Evolutionary conservation across 257 asterid genomes (phyloP), one percentile per base, ranked within the genome.

Genomic region (Marsdenia floribunda): DNA sequence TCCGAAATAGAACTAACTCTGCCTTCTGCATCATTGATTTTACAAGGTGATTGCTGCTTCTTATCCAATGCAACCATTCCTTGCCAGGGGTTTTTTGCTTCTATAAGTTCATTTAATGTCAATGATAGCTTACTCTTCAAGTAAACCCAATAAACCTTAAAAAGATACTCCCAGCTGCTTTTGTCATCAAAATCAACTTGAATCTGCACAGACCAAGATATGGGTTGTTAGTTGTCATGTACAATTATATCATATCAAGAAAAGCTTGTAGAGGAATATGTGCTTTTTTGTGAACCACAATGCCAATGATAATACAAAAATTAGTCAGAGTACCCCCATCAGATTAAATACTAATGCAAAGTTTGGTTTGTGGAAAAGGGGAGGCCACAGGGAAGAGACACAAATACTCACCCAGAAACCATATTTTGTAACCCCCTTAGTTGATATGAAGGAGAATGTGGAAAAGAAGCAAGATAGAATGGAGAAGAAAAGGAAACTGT

Each of bases 131-230:
- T 85, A 59, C 85, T 91, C 78, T 86, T 90, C 80, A 93, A 79
- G 78, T 47, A 63, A 76, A 84, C 80, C 98, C 98, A 93, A 78
- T 93, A 93, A 75, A 88, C 82, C 83, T 93, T 90, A 82, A 93
- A 93, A 77, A 93, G 96, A 87, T 93, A 89, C 79, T 93, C 98
- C 94, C 97, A 93, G 86, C 96, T 90, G 71, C 77, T 80, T 78
- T 82, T 79, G 86, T 93, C 98, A 81, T 93, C 97, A 80, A 93
- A 93, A 87, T 93, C 96, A 73, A 93, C 92, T 82, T 85, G 82
- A 71, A 88, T 86, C 97, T 93, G 88, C 83, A 80, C 19, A 72
- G 70, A 72, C 55, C 15, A 42, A 60, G 60, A 6, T 54, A 40
- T 24, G 21, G 26, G 52, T 68, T 35, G 22, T 72, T 52, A 66